Evolutionary conservation across 2,329 filamentous ascomycete species (phyloP), one percentile per base, ranked within the genome.

Genomic region (Sclerotinia trifoliorum): DNA sequence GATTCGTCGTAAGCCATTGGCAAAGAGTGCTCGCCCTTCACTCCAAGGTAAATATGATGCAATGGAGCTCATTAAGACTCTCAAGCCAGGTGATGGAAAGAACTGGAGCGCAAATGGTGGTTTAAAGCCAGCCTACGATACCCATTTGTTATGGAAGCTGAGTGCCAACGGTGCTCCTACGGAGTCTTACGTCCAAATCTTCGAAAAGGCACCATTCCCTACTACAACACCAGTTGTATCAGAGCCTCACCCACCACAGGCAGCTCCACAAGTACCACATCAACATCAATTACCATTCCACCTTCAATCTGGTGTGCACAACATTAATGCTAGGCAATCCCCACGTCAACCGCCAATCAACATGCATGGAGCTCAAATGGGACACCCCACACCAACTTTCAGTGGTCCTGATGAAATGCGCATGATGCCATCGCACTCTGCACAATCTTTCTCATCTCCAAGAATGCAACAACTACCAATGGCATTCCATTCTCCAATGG

Each of bases 401-500:
- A 92, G 89, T 74, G 89, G 88, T 69, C 88, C 89, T 73, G 94
- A 96, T 73, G 91, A 93, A 69, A 92, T 77, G 76, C 88, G 93
- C 64, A 96, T 97, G 91, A 91, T 95, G 81, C 92, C 91, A 68
- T 91, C 89, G 8, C 93, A 90, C 73, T 93, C 91, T 32, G 89
- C 89, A 4, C 93, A 94, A 74, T 92, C 93, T 3, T 95, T 93
- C 78, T 90, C 92, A 11, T 97, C 94, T 21, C 93, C 94, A 61
- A 88, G 93, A 63, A 85, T 93, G 73, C 85, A 88, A 64, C 90
- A 89, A 71, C 85, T 88, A 21, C 87, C 88, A 42, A 86, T 92
- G 78, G 86, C 86, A 3, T 73, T 94, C 91, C 94, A 93, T 73
- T 86, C 86, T 26, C 86, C 85, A 2, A 88, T 92, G 82, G 86